These are phyloP conservation scores for Cyanodermella asteris DNA, from an alignment of 2,329 filamentous ascomycete genomes.

Conservation along the genomic window DNA sequence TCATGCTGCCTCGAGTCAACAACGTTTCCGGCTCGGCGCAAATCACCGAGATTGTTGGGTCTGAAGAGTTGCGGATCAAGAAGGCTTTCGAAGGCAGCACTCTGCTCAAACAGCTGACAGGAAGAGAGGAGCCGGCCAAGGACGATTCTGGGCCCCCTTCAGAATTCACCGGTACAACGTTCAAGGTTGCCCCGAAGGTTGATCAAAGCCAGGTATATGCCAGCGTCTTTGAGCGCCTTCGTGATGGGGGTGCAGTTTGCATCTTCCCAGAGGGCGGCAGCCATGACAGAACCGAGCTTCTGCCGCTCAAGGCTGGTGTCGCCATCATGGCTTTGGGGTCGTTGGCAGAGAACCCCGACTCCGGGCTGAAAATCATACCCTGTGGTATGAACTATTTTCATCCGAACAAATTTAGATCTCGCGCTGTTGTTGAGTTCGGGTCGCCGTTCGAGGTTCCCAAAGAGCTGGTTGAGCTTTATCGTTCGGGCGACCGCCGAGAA, in stretches of 20 bases:
- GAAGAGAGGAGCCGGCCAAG: constrained; percentile 35
- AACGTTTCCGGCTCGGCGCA: constrained; percentile 62
- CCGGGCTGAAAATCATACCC: constrained; percentile 81
- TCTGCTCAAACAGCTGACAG: constrained; percentile 61
- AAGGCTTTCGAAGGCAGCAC: constrained; percentile 63
- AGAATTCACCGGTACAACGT: constrained; percentile 56
- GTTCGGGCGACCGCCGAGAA: constrained; percentile 59
- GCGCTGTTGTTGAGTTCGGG: constrained; percentile 89
- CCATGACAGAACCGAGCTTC: constrained; percentile 75
- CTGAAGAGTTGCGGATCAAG: constrained; percentile 68
- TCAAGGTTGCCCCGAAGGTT: constrained; percentile 76
- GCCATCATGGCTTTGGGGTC: constrained; percentile 94
- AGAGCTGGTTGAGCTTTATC: constrained; percentile 70
- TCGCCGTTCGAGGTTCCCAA: constrained; percentile 64
- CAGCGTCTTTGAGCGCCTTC: constrained; percentile 68
- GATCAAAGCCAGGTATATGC: constrained; percentile 89
- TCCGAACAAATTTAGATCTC: constrained; percentile 90
- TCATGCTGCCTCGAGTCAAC: constrained; percentile 71
- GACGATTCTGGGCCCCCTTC: constrained; percentile 24
- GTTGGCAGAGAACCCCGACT: constrained; percentile 63
- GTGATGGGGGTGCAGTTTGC: constrained; percentile 68
- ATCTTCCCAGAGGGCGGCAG: constrained; percentile 96
- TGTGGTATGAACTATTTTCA: constrained; percentile 99
- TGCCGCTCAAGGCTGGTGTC: constrained; percentile 87
- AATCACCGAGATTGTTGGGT: constrained; percentile 58